Conservation (phyloP, 768 basidiomycete genomes). For the Macrolepiota dolichaula region DNA sequence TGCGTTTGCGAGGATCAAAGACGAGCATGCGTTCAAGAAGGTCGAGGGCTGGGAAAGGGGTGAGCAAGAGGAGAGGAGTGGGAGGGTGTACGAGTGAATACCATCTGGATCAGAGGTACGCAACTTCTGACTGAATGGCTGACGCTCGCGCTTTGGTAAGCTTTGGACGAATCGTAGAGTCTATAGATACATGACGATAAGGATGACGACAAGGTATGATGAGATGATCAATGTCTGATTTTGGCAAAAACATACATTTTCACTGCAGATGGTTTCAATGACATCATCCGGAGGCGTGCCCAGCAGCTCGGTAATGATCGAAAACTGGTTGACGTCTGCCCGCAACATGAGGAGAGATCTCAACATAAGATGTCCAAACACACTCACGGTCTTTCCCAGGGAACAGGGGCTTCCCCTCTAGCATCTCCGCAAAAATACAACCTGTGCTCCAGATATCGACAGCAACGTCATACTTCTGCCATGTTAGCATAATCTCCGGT, state of each 20-base stretch:
- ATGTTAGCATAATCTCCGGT: conserved; percentile 99
- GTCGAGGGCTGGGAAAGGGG: conserved; percentile 68
- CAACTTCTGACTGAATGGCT: conserved; percentile 94
- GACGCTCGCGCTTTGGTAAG: conserved; percentile 91
- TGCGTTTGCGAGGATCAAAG: conserved; percentile 96
- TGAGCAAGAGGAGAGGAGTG: too few relatives aligned
- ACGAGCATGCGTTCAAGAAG: conserved; percentile 98
- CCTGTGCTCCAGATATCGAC: conserved; percentile 99
- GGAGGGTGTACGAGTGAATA: too few relatives aligned
- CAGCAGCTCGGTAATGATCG: conserved; percentile 96
- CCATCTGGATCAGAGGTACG: conserved; percentile 84
- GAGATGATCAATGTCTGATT: conserved; percentile 14
- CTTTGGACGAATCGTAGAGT: conserved; percentile 99
- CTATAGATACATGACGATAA: conserved; percentile 37
- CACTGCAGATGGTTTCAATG: conserved; percentile 96
- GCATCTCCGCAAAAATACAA: conserved; percentile 99
- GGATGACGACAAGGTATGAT: conserved; percentile 6
- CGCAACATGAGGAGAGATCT: conserved; percentile 5
- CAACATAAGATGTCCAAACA: conserved; percentile 11
- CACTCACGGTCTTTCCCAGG: conserved; percentile 98
- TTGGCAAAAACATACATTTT: conserved; percentile 68
- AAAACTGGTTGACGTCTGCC: conserved; percentile 98
- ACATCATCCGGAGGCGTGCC: conserved; percentile 99
- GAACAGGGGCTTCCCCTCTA: conserved; percentile 97
- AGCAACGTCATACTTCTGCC: conserved; percentile 99